Base-by-base conservation (phyloP, 179 eudicot species). In the Actinidia polygama region DNA sequence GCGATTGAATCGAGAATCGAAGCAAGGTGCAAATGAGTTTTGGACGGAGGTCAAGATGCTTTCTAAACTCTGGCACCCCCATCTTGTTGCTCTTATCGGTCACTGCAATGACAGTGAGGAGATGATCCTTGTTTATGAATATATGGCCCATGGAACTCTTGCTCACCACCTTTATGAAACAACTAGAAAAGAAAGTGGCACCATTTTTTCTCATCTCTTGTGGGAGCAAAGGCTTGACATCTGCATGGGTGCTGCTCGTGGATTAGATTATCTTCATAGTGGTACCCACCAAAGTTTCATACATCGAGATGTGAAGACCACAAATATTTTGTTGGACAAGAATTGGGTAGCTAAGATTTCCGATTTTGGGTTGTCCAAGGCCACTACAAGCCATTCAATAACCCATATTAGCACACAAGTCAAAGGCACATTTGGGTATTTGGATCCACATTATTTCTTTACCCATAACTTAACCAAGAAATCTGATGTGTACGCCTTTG, bases 251-350 rank as follows among this genome's bases (percentile, higher is more conserved):
- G 72, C 72, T 0, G 49, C 72, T 3, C 72, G 49, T 6, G 72
- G 72, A 14, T 67, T 67, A 67, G 9, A 36, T n/a, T n/a, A 67
- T n/a, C 72, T 67, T 67, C 72, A 67, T 12, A 36, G 49, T 12
- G 72, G 72, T 36, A 67, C n/a, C 19, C 5, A 3, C 10, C n/a
- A 36, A 15, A 30, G 49, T 36, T 67, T 67, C n/a, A 67, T 67
- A 36, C 49, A 67, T 30, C 72, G 72, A 67, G 72, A 67, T 67
- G 72, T 67, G 72, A 67, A 67, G 49, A 67, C 49, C 9, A 67
- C 72, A 30, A 67, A 67, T 5, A 67, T 67, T 67, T 47, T 67
- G n/a, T 14, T 67, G 36, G 72, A 67, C 1, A n/a, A 15, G 72
- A 36, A 67, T 67, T 36, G 72, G 72, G n/a, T 30, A 14, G 19